Evolutionary conservation across 768 basidiomycete species (phyloP).

Genomic region (Lactarius hengduanensis): DNA sequence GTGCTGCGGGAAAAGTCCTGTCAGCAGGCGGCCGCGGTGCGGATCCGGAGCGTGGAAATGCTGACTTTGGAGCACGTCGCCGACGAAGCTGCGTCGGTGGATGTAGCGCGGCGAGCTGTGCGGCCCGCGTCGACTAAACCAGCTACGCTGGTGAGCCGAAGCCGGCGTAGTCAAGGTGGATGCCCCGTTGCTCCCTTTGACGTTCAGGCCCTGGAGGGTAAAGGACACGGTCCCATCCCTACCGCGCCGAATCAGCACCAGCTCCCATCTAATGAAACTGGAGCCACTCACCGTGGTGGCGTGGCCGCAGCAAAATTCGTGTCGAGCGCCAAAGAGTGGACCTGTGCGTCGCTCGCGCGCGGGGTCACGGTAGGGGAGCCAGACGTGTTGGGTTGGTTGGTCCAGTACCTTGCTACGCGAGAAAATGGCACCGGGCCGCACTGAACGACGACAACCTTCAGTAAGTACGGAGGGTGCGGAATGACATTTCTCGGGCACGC

Average conservation of each 20-base stretch:
- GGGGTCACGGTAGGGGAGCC: not conserved
- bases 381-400: not conserved
- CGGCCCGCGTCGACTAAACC: not conserved
- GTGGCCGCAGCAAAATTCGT: not conserved
- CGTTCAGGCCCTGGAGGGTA: not conserved
- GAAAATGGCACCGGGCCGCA: conserved; percentile 15
- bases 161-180: not conserved
- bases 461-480: not conserved
- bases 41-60: not conserved
- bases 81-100: not conserved
- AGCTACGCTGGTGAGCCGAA: not conserved
- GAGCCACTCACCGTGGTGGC: not conserved
- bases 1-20: not conserved
- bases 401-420: not conserved
- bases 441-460: not conserved
- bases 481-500: not conserved
- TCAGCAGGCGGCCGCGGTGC: not conserved
- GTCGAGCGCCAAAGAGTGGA: not conserved
- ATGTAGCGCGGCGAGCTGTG: not conserved
- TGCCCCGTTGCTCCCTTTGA: not conserved
- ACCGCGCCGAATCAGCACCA: not conserved
- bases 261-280: not conserved
- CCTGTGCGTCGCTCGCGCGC: not conserved
- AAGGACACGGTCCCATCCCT: conserved; percentile 8
- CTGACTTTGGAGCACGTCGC: not conserved